Conservation (phyloP, 768 basidiomycete species). For the Sistotremastrum suecicum region DNA sequence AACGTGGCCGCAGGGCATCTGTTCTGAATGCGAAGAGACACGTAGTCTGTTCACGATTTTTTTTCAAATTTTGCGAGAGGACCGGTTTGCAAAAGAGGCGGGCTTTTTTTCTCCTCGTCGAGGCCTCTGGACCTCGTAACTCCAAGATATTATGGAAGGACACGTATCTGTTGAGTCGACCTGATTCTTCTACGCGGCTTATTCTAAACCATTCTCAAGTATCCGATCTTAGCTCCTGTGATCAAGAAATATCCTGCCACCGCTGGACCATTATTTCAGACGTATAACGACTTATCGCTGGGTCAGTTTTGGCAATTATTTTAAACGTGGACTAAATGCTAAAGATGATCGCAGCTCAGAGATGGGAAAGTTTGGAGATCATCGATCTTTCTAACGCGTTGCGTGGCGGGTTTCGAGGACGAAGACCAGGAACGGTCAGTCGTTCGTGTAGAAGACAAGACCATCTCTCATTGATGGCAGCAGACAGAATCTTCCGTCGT, state of each 20-base stretch:
- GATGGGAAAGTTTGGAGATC: constrained; percentile 53
- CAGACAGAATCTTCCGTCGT: constrained; percentile 36
- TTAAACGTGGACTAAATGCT: neutral
- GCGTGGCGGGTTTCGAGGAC: constrained; percentile 46
- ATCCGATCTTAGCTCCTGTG: constrained; percentile 30
- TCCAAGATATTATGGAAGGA: too few species aligned
- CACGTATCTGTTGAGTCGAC: too few species aligned
- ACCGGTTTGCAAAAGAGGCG: too few species aligned
- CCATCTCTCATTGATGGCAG: constrained; percentile 15
- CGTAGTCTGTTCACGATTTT: too few species aligned
- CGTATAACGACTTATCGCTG: constrained; percentile 59
- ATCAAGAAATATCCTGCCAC: constrained; percentile 47
- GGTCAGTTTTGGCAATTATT: constrained; percentile 23
- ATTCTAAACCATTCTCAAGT: constrained; percentile 17
- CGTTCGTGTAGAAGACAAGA: constrained; percentile 3
- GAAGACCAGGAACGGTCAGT: constrained; percentile 36
- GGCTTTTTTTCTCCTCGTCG: too few species aligned
- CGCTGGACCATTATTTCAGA: constrained; percentile 53
- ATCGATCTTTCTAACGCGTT: constrained; percentile 40
- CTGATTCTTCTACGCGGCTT: too few species aligned
- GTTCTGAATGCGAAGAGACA: too few species aligned
- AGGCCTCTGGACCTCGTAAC: too few species aligned
- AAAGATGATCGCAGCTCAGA: constrained; percentile 37
- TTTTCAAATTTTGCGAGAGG: too few species aligned
- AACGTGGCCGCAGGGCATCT: too few species aligned